Evolutionary conservation across 345 rosid genomes (phyloP), one percentile per base, ranked within the genome.

Genomic region (Balakata baccata): DNA sequence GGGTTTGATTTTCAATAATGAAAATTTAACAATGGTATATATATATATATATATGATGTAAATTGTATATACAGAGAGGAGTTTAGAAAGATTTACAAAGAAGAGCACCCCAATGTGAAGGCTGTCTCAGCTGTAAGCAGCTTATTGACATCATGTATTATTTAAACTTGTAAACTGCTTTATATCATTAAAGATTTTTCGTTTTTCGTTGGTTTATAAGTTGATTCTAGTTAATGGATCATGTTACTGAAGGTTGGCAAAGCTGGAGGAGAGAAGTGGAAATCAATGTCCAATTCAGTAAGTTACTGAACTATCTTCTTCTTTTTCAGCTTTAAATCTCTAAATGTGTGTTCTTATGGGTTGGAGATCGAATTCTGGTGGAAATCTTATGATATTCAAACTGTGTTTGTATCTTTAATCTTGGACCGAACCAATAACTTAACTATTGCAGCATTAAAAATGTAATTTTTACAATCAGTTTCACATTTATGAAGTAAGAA

Each of bases 251-350:
- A 84, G 87, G 87, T 84, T 60, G 87, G 86, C n/a, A 86, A 84
- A 77, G 90, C 90, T n/a, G 90, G 81, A 1, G 90, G 90, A 60
- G 80, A 68, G 73, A 87, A 78, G 74, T 85, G 90, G 90, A 87
- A 81, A 66, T 74, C 84, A 12, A 5, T 87, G 87, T 79, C 87
- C 18, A 16, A 67, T 38, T 57, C 79, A 14, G 74, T 69, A 62
- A 75, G 79, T 68, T 51, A 17, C 58, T 58, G 34, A 29, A 29
- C 34, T 1, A 29, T 29, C 34, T 29, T 29, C 34, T 29, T 29
- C 2, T 29, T 29, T 29, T 29, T 29, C 34, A 29, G 34, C 34
- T 29, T 29, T 29, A 29, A 29, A 29, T 29, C 34, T 29, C 34
- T 2, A 29, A 29, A 29, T 29, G 34, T 29, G 34, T 29, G 34